Evolutionary conservation across 148 eudicot species (phyloP).

Genomic region (Rhododendron mucronatum): DNA sequence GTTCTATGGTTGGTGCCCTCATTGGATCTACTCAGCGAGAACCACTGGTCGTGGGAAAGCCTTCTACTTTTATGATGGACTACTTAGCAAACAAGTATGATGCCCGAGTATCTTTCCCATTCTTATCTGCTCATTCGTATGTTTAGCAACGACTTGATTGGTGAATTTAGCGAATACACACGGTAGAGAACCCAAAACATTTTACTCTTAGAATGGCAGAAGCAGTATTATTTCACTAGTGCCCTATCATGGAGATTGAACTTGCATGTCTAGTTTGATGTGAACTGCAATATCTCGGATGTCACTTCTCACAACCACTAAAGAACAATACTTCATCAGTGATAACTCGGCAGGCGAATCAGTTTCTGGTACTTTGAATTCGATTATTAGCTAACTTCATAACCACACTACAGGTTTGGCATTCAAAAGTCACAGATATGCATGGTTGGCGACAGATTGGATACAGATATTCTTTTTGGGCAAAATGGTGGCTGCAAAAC

Average conservation of each 20-base stretch:
- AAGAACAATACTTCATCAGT: neutral
- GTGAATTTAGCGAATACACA: neutral
- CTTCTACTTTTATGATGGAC: conserved; percentile 99
- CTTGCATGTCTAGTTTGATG: neutral
- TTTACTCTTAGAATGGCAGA: neutral
- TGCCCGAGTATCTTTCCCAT: neutral
- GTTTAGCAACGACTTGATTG: neutral
- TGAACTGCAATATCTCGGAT: neutral
- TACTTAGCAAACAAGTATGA: conserved; percentile 72
- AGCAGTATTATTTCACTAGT: neutral
- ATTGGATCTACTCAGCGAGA: conserved; percentile 80
- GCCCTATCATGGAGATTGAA: neutral
- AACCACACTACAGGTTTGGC: conserved; percentile 49
- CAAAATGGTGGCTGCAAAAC: conserved; percentile 99
- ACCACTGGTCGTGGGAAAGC: conserved; percentile 94
- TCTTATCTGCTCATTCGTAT: neutral
- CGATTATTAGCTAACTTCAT: neutral
- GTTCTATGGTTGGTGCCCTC: conserved; percentile 96
- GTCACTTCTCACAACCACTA: neutral
- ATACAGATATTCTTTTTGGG: conserved; percentile 94
- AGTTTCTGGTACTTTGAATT: neutral
- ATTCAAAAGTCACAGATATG: conserved; percentile 87
- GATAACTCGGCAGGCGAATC: neutral
- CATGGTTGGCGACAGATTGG: conserved; percentile 99
- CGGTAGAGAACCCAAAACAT: neutral